phyloP scores from a whole-genome alignment of 78 protist species.

The Planoprotostelium fungivorum region DNA sequence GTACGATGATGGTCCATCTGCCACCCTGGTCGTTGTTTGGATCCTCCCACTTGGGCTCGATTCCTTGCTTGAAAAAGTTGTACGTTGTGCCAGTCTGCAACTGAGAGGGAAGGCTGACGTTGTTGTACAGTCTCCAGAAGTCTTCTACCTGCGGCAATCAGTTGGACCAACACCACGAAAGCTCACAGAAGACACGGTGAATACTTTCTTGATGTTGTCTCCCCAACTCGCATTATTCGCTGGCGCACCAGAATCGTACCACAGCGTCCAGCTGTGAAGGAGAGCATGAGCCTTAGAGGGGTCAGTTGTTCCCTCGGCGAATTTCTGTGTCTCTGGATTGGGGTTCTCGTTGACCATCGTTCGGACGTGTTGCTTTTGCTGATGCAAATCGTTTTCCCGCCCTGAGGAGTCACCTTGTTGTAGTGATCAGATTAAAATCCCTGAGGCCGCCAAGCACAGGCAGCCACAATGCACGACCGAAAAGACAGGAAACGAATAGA shows the following conservation, averaged over 20 bases:
- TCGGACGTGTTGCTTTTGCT: no score
- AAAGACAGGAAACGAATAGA: no score
- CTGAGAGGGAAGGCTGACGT: slow-evolving; percentile 24
- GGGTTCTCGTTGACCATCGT: no score
- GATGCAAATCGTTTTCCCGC: no score
- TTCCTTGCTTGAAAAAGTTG: slow-evolving; percentile 49
- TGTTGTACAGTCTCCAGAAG: slow-evolving; percentile 23
- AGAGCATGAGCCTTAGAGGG: not conserved
- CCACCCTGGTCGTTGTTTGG: slow-evolving; percentile 54
- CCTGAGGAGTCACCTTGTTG: no score
- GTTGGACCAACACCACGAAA: not conserved
- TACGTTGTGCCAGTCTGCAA: slow-evolving; percentile 36
- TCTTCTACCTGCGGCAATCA: slow-evolving; percentile 2
- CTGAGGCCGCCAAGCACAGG: no score
- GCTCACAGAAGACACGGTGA: not conserved
- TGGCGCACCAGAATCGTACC: slow-evolving; percentile 1
- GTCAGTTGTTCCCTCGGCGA: no score
- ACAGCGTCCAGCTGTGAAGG: not conserved
- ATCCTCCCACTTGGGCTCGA: slow-evolving; percentile 74
- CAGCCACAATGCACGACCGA: no score
- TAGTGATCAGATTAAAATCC: no score
- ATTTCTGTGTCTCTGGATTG: no score
- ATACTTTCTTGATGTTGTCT: not conserved
- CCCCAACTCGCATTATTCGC: not conserved
- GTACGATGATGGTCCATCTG: slow-evolving; percentile 27